Conservation (phyloP, 2,329 filamentous ascomycete genomes). For the Didymella exigua region DNA sequence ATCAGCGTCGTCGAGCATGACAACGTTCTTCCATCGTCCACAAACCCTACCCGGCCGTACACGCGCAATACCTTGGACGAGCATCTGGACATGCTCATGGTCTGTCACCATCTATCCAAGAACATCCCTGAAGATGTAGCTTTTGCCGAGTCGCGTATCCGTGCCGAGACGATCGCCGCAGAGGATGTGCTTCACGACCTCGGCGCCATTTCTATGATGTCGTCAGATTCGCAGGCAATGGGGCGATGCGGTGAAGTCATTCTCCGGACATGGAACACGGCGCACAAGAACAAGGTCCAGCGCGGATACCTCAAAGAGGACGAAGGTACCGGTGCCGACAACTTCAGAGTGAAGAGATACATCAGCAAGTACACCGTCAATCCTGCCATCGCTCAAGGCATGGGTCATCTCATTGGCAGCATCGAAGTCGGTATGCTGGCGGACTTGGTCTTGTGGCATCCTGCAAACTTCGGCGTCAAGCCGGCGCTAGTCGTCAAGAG, state of each 20-base stretch:
- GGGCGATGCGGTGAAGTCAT: constrained; percentile 94
- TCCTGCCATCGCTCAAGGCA: constrained; percentile 87
- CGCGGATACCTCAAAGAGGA: constrained; percentile 79
- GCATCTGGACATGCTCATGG: constrained; percentile 98
- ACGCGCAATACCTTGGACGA: constrained; percentile 93
- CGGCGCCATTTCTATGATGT: constrained; percentile 98
- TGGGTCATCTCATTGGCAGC: constrained; percentile 83
- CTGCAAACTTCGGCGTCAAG: constrained; percentile 85
- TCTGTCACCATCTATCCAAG: constrained; percentile 91
- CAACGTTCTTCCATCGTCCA: constrained; percentile 88
- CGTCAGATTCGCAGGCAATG: constrained; percentile 94
- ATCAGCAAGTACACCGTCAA: constrained; percentile 97
- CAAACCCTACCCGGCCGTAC: constrained; percentile 89
- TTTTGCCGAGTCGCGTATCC: constrained; percentile 92
- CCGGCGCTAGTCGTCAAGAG: constrained; percentile 82
- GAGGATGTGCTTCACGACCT: constrained; percentile 96
- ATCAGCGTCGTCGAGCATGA: constrained; percentile 88
- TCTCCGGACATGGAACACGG: constrained; percentile 92
- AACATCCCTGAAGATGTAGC: constrained; percentile 95
- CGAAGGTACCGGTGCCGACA: constrained; percentile 78
- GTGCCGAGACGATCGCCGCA: constrained; percentile 93
- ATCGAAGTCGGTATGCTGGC: constrained; percentile 89
- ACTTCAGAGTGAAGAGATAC: constrained; percentile 90
- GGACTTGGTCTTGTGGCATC: constrained; percentile 86
- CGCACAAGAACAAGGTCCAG: constrained; percentile 94